Conservation (phyloP, 2,329 filamentous ascomycete genomes). For the Fusarium pilosicola region DNA sequence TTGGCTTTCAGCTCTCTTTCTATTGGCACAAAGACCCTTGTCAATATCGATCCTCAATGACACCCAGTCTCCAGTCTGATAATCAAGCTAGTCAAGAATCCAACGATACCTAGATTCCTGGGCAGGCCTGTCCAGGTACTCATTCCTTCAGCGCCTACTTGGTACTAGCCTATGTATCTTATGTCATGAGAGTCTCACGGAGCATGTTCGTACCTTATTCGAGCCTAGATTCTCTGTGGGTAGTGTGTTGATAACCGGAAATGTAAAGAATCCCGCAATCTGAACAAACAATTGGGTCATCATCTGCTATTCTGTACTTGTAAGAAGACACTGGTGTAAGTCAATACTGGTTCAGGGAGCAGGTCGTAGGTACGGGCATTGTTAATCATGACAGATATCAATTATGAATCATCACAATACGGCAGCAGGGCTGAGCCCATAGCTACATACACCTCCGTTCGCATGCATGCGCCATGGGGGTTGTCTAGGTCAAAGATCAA, state of each 20-base stretch:
- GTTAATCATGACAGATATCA: neutral
- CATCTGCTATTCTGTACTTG: neutral
- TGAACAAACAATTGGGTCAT: neutral
- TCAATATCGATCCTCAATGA: neutral
- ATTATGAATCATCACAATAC: neutral
- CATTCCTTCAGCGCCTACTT: neutral
- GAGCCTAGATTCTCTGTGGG: too few relatives aligned
- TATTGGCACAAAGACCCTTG: constrained; percentile 14
- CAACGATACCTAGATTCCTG: neutral
- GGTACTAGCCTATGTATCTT: neutral
- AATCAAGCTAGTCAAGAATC: neutral
- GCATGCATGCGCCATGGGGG: neutral
- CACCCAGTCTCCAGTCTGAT: neutral
- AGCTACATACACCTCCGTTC: neutral
- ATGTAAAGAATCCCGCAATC: neutral
- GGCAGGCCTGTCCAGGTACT: neutral
- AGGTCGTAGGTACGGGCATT: neutral
- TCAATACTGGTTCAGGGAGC: neutral
- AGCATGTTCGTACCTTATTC: neutral
- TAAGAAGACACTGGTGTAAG: neutral
- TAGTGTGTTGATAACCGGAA: neutral
- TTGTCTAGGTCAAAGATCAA: neutral
- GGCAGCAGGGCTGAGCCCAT: neutral
- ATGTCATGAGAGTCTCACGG: neutral
- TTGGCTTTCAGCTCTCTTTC: neutral